Conservation (phyloP, 2,329 filamentous ascomycete genomes). For the Botrytis cinerea region DNA sequence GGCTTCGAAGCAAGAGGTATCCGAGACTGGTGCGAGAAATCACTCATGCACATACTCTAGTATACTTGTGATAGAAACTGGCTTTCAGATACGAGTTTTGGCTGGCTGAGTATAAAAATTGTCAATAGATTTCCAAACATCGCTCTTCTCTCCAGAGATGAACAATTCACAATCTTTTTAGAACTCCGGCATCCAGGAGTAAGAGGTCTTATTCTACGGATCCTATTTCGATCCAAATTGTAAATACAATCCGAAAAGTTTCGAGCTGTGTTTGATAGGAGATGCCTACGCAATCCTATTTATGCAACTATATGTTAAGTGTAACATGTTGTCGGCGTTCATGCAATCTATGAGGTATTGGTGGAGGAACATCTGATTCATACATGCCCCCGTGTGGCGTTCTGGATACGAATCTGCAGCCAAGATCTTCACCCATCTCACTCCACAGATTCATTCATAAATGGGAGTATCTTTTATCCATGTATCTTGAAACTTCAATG, state of each 20-base stretch:
- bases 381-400: neutral
- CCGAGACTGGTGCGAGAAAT: slow-evolving; percentile 38
- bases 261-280: neutral
- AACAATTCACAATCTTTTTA: slow-evolving; percentile 29
- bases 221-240: slow-evolving; percentile 23
- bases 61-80: slow-evolving; percentile 77
- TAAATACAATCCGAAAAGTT: slow-evolving; percentile 25
- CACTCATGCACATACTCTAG: slow-evolving; percentile 48
- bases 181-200: slow-evolving; percentile 32
- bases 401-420: neutral
- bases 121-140: neutral
- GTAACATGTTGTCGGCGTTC: neutral
- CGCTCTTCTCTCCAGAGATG: neutral
- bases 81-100: neutral
- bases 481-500: too few relatives aligned
- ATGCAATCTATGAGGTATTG: neutral
- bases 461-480: neutral
- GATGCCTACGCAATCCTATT: neutral
- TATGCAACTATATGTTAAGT: neutral
- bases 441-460: too few relatives aligned
- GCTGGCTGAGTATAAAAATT: neutral
- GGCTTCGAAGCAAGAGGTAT: slow-evolving; percentile 56
- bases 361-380: neutral
- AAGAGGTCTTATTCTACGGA: slow-evolving; percentile 30
- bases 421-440: slow-evolving; percentile 1